A percentile compares a stretch with the other conserved stretches of the same genome.
These are phyloP conservation scores for Monilinia polystroma DNA, from an alignment of 2,329 filamentous ascomycete genomes.

Conservation along the genomic window DNA sequence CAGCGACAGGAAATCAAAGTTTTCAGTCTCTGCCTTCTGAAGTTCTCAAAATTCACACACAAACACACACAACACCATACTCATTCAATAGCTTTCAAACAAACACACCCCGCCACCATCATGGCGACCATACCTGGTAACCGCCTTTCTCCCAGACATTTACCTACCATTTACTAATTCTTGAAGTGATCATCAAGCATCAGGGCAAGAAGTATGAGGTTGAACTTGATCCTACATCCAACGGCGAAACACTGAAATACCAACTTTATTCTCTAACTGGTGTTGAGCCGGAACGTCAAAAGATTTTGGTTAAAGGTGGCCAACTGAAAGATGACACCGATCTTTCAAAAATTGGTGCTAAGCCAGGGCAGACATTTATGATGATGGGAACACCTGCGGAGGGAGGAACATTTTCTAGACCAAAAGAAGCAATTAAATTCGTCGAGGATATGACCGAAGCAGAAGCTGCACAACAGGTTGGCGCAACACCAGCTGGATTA, in stretches of 20 bases:
- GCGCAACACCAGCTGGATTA: slow-evolving; percentile 83
- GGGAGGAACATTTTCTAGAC: slow-evolving; percentile 61
- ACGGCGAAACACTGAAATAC: slow-evolving; percentile 91
- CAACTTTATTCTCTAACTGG: slow-evolving; percentile 94
- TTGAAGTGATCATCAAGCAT: slow-evolving; percentile 84
- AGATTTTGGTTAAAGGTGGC: slow-evolving; percentile 89
- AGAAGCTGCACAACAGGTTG: slow-evolving; percentile 77
- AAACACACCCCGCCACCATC: slow-evolving; percentile 28
- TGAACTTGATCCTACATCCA: slow-evolving; percentile 80
- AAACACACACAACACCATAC: background rate
- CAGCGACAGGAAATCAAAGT: slow-evolving; percentile 2
- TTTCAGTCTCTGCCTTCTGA: background rate
- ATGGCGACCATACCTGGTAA: slow-evolving; percentile 41
- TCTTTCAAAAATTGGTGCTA: slow-evolving; percentile 79
- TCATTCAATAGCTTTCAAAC: background rate
- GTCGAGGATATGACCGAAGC: slow-evolving; percentile 97
- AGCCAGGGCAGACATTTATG: slow-evolving; percentile 84
- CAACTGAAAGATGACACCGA: slow-evolving; percentile 95
- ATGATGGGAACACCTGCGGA: slow-evolving; percentile 90
- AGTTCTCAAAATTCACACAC: background rate
- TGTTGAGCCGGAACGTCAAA: slow-evolving; percentile 94
- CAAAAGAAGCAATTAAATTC: slow-evolving; percentile 81
- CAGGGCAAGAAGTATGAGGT: slow-evolving; percentile 93
- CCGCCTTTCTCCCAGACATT: slow-evolving; percentile 13
- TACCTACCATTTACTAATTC: slow-evolving; percentile 28